A percentile compares a stretch with the other conserved stretches of the same genome.
phyloP scores from a whole-genome alignment of 495 filamentous ascomycete genomes.

The Penicillium pulvis region DNA sequence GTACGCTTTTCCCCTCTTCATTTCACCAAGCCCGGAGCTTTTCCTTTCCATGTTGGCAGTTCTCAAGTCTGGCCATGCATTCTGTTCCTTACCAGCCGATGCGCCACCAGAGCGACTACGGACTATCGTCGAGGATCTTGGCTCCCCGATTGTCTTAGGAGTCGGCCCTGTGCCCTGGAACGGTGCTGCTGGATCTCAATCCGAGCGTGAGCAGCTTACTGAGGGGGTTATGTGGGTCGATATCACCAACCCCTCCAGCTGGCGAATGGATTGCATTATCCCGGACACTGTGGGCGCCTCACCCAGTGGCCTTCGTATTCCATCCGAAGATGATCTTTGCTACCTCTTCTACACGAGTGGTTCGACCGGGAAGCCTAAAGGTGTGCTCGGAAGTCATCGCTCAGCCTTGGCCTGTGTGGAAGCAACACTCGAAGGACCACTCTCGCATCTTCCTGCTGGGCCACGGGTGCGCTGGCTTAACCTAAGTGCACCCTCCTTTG shows the following conservation, averaged over 20 bases:
- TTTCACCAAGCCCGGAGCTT: slow-evolving; percentile 67
- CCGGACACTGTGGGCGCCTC: background rate
- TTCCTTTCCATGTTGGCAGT: slow-evolving; percentile 72
- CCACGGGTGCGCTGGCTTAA: slow-evolving; percentile 68
- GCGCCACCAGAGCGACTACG: slow-evolving; percentile 67
- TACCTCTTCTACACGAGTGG: slow-evolving; percentile 90
- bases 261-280: slow-evolving; percentile 1
- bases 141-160: slow-evolving; percentile 53
- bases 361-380: slow-evolving; percentile 82
- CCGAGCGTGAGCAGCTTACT: background rate
- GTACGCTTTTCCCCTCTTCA: slow-evolving; percentile 8
- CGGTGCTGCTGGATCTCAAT: background rate
- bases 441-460: slow-evolving; percentile 4
- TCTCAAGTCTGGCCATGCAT: slow-evolving; percentile 73
- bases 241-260: background rate
- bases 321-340: slow-evolving; percentile 52
- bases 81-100: slow-evolving; percentile 74
- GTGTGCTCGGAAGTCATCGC: slow-evolving; percentile 71
- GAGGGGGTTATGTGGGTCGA: background rate
- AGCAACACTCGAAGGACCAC: slow-evolving; percentile 33
- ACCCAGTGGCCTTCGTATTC: background rate
- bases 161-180: slow-evolving; percentile 1
- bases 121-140: slow-evolving; percentile 69
- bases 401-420: slow-evolving; percentile 71
- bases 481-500: slow-evolving; percentile 1